Percentiles rank a stretch among this genome's conserved stretches.
These are phyloP conservation scores for Zoysia pacifica DNA, from an alignment of 176 grass and related monocot species.

Conservation along the genomic window DNA sequence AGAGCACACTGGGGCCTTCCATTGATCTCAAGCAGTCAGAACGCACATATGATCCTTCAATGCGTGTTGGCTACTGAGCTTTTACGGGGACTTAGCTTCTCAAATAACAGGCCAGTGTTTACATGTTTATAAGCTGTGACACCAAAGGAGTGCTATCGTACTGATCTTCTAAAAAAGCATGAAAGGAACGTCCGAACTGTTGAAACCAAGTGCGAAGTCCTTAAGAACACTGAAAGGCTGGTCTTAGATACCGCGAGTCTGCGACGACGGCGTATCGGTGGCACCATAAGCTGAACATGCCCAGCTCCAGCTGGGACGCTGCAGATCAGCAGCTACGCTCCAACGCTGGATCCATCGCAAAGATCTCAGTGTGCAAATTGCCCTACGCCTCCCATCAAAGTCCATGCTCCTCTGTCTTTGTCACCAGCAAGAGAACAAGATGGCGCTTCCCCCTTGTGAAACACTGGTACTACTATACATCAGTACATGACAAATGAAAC, in stretches of 20 bases:
- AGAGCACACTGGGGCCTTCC: background rate
- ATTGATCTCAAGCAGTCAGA: background rate
- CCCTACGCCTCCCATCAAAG: background rate
- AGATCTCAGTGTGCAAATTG: conserved; percentile 51
- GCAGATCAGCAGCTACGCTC: conserved; percentile 13
- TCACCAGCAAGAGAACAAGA: conserved; percentile 38
- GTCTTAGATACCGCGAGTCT: background rate
- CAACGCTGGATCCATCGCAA: conserved; percentile 31
- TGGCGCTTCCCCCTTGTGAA: background rate
- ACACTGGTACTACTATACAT: no score
- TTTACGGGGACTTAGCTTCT: no score
- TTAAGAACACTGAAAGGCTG: conserved; percentile 7
- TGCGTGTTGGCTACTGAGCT: background rate
- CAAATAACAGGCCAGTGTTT: background rate
- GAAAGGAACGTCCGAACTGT: conserved; percentile 42
- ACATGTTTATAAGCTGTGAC: background rate
- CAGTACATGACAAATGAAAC: conserved; percentile 8
- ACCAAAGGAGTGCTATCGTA: background rate
- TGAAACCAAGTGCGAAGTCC: background rate
- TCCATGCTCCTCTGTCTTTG: conserved; percentile 36
- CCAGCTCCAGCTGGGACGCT: background rate
- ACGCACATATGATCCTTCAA: background rate
- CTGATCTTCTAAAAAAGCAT: conserved; percentile 18
- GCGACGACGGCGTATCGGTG: background rate
- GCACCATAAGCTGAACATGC: background rate